Base-by-base conservation (phyloP, 805 yeast species). In the Cyberlindnera americana region DNA sequence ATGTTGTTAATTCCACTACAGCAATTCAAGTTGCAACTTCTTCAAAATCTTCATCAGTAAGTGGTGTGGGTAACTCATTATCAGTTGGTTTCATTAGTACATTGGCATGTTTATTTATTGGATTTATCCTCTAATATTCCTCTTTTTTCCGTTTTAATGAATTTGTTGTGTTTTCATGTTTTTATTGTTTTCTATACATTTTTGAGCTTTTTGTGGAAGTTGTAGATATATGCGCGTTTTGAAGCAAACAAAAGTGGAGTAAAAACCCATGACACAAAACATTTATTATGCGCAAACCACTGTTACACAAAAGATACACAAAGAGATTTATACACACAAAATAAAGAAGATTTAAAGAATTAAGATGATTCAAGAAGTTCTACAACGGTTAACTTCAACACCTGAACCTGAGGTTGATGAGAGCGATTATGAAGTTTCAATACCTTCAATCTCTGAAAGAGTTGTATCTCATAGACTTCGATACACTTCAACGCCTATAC, bases 391-490 rank as follows among this genome's bases (percentile, higher is more conserved):
- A 2, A 35, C 50, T 2, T 24, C 47, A 3, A 29, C 50, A 11
- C 46, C 49, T 6, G 37, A 23, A 3, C 40, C 44, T 2, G 36
- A 35, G n/a, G 43, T 38, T 3, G 49, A 39, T 12, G 49, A 46
- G 15, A 38, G 41, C 16, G 50, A 46, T 33, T 46, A 46, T 30
- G 50, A 46, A 3, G 27, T 42, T 12, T 18, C 38, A 9, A 16
- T 27, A 7, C 37, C 50, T 5, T 36, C 45, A 17, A 40, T 46
- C 29, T 41, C 49, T 3, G 34, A 41, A 22, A 40, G 43, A 5
- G 35, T 44, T 19, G 23, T 44, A 11, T 41, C 48, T 7, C 22
- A 19, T 23, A 28, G 43, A 31, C 33, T 18, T 17, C 14, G 16
- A 18, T 17, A 15, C 29, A 33, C 35, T 16, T 31, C 37, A 23